phyloP scores from a whole-genome alignment of 2,329 filamentous ascomycete species.

The Claviceps purpurea region DNA sequence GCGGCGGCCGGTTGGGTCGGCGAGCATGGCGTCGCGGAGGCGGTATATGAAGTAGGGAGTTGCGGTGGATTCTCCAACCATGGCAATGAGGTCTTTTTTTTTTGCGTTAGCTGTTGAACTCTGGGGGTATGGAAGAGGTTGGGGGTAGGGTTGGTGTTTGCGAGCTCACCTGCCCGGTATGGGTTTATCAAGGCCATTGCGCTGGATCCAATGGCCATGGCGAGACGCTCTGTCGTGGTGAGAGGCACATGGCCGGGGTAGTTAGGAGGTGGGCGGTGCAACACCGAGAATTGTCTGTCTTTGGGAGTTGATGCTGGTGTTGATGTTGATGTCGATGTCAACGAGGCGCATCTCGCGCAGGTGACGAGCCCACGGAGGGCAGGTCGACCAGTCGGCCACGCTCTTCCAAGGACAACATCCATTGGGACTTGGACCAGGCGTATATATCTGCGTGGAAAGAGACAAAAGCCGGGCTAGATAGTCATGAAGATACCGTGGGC shows the following conservation, averaged over 20 bases:
- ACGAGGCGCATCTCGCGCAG: slow-evolving; percentile 1
- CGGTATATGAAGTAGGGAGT: slow-evolving; percentile 91
- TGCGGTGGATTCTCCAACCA: slow-evolving; percentile 86
- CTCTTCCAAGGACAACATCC: slow-evolving; percentile 12
- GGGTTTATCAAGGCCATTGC: slow-evolving; percentile 58
- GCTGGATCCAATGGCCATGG: slow-evolving; percentile 53
- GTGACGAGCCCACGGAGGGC: slow-evolving; percentile 6
- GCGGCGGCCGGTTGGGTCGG: slow-evolving; percentile 67
- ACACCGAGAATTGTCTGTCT: slow-evolving; percentile 48
- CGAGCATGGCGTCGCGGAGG: slow-evolving; percentile 84
- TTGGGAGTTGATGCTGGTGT: not conserved
- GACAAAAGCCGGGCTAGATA: too few relatives aligned
- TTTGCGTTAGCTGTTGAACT: too few relatives aligned
- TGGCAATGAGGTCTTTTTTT: slow-evolving; percentile 79
- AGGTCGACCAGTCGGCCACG: slow-evolving; percentile 9
- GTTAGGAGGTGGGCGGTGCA: slow-evolving; percentile 72
- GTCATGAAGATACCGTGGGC: too few relatives aligned
- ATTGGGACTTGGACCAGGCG: slow-evolving; percentile 6
- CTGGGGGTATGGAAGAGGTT: too few relatives aligned
- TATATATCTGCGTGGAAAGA: too few relatives aligned
- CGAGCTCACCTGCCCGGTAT: slow-evolving; percentile 52
- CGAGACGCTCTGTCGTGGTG: slow-evolving; percentile 60
- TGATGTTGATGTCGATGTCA: not conserved
- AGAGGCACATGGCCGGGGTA: slow-evolving; percentile 91
- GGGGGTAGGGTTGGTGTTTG: not conserved